A percentile compares a stretch with the other conserved stretches of the same genome.
Evolutionary conservation across 345 rosid species (phyloP).

Genomic region (Combretum micranthum): DNA sequence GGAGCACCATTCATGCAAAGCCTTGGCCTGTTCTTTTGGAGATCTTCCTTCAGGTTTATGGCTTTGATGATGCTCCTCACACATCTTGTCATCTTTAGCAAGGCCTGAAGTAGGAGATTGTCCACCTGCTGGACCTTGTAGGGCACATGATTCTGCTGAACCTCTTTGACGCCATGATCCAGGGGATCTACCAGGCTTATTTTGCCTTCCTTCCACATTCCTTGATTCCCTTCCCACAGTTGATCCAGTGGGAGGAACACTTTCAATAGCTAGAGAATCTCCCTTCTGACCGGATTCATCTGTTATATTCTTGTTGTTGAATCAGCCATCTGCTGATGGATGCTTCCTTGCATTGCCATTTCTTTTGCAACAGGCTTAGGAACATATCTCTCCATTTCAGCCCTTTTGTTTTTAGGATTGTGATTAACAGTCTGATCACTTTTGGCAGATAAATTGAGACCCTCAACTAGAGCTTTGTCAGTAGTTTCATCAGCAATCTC

Average conservation of each 20-base stretch:
- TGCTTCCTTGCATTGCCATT: constrained; percentile 59
- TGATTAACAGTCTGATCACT: constrained; percentile 48
- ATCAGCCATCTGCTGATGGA: constrained; percentile 33
- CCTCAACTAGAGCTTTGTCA: constrained; percentile 35
- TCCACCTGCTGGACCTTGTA: constrained; percentile 28
- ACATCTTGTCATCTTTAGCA: constrained; percentile 29
- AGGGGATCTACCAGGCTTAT: constrained; percentile 49
- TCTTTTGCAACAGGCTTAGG: constrained; percentile 90
- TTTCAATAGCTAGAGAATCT: constrained; percentile 27
- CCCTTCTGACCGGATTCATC: constrained; percentile 24
- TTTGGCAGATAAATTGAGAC: constrained; percentile 27
- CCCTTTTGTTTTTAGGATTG: constrained; percentile 66
- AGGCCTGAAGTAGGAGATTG: constrained; percentile 21
- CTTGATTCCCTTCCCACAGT: constrained; percentile 37
- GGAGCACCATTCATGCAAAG: constrained; percentile 36
- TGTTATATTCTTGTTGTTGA: constrained; percentile 18
- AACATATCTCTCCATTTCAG: constrained; percentile 83
- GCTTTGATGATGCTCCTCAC: constrained; percentile 33
- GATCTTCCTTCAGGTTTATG: constrained; percentile 29
- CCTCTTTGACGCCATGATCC: constrained; percentile 71
- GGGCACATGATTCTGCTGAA: constrained; percentile 29
- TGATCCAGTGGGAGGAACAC: constrained; percentile 25
- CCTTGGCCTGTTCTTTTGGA: constrained; percentile 38
- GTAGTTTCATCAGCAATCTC: constrained; percentile 44
- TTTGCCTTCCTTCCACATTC: constrained; percentile 52